These are phyloP conservation scores for Dothistroma pini DNA, from an alignment of 2,329 filamentous ascomycete species.

Conservation along the genomic window DNA sequence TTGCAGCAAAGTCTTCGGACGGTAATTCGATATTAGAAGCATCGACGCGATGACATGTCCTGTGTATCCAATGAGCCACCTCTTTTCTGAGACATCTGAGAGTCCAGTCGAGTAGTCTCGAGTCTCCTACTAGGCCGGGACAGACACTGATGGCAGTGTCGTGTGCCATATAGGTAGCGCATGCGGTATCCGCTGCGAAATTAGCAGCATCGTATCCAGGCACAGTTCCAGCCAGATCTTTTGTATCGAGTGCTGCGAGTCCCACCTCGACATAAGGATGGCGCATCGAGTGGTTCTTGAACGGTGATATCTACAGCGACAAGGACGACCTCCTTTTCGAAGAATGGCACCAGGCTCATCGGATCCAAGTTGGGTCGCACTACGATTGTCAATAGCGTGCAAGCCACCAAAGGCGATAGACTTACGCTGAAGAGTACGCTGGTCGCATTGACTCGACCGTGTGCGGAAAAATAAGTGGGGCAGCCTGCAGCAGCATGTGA, in stretches of 20 bases:
- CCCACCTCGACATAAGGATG: not conserved
- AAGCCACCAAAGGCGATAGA: not conserved
- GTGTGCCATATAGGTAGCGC: not conserved
- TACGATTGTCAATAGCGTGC: not conserved
- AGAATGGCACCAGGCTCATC: no score
- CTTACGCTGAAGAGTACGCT: not conserved
- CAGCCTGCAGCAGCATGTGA: no score
- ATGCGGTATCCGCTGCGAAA: not conserved
- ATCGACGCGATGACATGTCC: not conserved
- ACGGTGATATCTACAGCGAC: not conserved
- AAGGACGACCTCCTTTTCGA: not conserved
- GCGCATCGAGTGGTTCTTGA: not conserved
- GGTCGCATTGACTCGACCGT: not conserved
- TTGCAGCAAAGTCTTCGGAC: not conserved
- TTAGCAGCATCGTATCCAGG: not conserved
- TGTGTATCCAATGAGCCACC: not conserved
- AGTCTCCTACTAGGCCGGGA: not conserved
- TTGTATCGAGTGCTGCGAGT: not conserved
- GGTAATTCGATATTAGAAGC: not conserved
- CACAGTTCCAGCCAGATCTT: not conserved
- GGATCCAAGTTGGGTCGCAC: not conserved
- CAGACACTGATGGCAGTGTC: not conserved
- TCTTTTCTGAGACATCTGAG: not conserved
- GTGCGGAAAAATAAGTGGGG: no score
- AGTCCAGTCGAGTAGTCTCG: not conserved